Evolutionary conservation across 306 rosid genomes (phyloP), one percentile per base, ranked within the genome.

Genomic region (Ormosia emarginata): DNA sequence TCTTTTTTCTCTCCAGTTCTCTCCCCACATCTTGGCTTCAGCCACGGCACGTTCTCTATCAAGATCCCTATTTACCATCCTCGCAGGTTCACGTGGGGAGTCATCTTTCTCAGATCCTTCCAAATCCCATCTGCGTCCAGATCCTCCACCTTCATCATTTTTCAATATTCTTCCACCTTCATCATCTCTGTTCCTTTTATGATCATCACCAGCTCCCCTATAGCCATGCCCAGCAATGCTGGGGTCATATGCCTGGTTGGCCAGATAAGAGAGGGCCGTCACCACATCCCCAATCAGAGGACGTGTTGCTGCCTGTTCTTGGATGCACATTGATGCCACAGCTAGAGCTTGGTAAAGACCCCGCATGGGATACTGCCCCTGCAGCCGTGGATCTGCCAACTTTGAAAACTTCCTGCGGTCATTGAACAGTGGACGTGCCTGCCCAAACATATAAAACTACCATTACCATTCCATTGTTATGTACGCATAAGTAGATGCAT

Each of bases 1-100:
- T 78, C 98, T 84, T 75, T 94, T 89, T 64, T 94, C 97, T 71
- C 98, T 90, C 95, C 85, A 90, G 83, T 94, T 94, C 88, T 93
- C 97, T 66, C 97, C 98, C 98, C 98, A 94, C 95, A 89, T 86
- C 89, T 92, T 94, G 34, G 98, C 98, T 86, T 94, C 98, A 11
- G 98, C 98, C 33, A 94, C 98, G 4, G 97, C 95, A 18, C 98
- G 92, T 81, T 94, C 95, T 82, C 97, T 89, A 34, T 90, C 97
- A 61, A 89, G 81, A 78, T 92, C 95, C 80, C 92, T 82, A 84
- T 85, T 88, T 66, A 88, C 70, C 80, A 94, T 92, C 83, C 91
- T 83, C 6, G 89, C 97, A 4, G 92, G 88, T 86, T 94, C 98
- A 77, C 84, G 87, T 0, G 98, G 98, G 44, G 98, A 94, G 53